phyloP scores from a whole-genome alignment of 2,329 filamentous ascomycete species.

The Botryosphaeria agaves region DNA sequence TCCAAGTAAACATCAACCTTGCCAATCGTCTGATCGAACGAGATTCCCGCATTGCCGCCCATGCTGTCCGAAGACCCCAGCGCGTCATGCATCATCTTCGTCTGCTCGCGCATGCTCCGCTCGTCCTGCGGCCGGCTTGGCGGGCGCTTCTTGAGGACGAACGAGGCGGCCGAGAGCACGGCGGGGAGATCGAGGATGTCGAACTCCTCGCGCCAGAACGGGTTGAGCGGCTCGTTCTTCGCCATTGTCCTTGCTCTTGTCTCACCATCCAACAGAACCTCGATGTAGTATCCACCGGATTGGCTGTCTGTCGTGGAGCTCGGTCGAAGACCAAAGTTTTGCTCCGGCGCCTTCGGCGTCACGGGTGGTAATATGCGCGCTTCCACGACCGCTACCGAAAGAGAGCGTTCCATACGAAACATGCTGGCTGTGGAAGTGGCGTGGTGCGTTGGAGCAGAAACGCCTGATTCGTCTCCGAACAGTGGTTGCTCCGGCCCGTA shows the following conservation, averaged over 20 bases:
- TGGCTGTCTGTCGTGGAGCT: slow-evolving; percentile 9
- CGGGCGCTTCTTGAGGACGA: slow-evolving; percentile 50
- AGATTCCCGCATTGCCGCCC: slow-evolving; percentile 25
- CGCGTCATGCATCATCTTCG: slow-evolving; percentile 21
- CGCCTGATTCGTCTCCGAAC: neutral
- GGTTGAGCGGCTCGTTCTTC: slow-evolving; percentile 52
- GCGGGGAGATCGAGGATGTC: slow-evolving; percentile 60
- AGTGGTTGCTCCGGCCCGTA: slow-evolving; percentile 42
- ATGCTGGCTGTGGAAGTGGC: slow-evolving; percentile 33
- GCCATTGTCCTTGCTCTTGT: slow-evolving; percentile 58
- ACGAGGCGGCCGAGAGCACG: slow-evolving; percentile 47
- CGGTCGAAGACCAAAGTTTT: slow-evolving; percentile 9
- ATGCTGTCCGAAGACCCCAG: slow-evolving; percentile 13
- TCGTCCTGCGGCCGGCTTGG: slow-evolving; percentile 11
- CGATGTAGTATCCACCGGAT: slow-evolving; percentile 56
- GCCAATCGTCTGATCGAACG: slow-evolving; percentile 38
- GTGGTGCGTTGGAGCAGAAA: slow-evolving; percentile 11
- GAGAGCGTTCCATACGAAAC: slow-evolving; percentile 47
- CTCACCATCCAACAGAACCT: slow-evolving; percentile 66
- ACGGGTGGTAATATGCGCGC: slow-evolving; percentile 33
- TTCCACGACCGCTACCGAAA: slow-evolving; percentile 43
- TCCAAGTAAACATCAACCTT: slow-evolving; percentile 71
- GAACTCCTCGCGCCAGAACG: slow-evolving; percentile 71
- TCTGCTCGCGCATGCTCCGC: slow-evolving; percentile 11
- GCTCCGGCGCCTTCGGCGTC: slow-evolving; percentile 16